Percentiles rank a stretch among this genome's conserved stretches.
Evolutionary conservation across 2,329 filamentous ascomycete genomes (phyloP).

Genomic region (Dactylonectria macrodidyma): DNA sequence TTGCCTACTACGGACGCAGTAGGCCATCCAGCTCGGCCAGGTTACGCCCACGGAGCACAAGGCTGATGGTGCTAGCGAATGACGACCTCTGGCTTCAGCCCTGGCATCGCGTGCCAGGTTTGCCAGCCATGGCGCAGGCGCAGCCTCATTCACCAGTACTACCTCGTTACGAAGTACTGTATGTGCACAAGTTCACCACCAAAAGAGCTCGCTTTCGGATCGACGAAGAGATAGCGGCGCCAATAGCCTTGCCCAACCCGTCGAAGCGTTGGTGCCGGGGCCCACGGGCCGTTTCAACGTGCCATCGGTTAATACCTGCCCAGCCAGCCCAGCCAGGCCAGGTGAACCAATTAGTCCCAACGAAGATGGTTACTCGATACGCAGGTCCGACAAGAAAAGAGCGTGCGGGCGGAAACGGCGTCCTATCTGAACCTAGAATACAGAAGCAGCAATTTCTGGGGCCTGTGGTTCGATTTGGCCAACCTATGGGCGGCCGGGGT

Average conservation of each 20-base stretch:
- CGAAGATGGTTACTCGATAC: too few relatives aligned
- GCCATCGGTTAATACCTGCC: too few relatives aligned
- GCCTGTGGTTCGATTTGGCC: conserved; percentile 18
- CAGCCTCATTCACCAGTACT: conserved; percentile 8
- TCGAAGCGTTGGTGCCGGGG: not conserved
- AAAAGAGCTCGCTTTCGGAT: conserved; percentile 3
- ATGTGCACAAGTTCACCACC: not conserved
- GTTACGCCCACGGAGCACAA: not conserved
- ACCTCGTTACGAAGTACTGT: too few relatives aligned
- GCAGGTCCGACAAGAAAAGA: too few relatives aligned
- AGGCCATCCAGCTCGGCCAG: not conserved
- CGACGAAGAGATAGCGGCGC: not conserved
- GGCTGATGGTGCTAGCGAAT: conserved; percentile 3
- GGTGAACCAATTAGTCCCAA: too few relatives aligned
- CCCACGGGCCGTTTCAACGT: not conserved
- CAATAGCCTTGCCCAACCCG: not conserved
- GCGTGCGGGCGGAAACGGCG: conserved; percentile 4
- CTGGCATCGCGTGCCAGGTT: conserved; percentile 6
- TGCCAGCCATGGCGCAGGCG: conserved; percentile 7
- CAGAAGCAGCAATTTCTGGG: conserved; percentile 18
- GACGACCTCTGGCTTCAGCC: conserved; percentile 13
- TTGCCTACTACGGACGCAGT: too few relatives aligned
- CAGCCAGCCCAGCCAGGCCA: too few relatives aligned
- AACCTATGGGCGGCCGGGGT: conserved; percentile 1
- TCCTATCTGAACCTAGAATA: conserved; percentile 17